Base-by-base conservation (phyloP, 176 grass and related monocot genomes). In the Dendrocalamus sinicus region DNA sequence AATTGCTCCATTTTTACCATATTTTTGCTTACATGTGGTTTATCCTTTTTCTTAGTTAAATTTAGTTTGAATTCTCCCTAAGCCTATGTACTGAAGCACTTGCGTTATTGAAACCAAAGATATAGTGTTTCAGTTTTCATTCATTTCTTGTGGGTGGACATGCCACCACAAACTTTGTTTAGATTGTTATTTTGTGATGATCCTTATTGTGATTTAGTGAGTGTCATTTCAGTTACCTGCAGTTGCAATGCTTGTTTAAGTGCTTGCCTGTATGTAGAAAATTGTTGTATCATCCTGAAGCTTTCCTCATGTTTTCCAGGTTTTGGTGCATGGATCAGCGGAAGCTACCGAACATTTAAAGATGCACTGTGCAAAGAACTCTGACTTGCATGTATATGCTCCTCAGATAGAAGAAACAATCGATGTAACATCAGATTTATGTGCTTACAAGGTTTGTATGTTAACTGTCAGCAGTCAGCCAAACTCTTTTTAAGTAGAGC, bases 311-410 rank as follows among this genome's bases (percentile, higher is more conserved):
- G 12, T 83, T 66, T 78, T 89, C 46, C 74, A 98, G 96, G 86
- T 98, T 89, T 69, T 98, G 79, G 90, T 98, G 30, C 96, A 98
- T 88, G 96, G 96, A 86, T 97, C 96, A 61, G 96, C 90, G 24
- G 96, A 95, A 89, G 96, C 96, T 69, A 95, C 93, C 75, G 96
- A 95, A 67, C 96, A 98, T 94, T 92, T 98, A 75, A 98, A 94
- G 86, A 92, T 95, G 89, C 96, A 94, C 69, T 95, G 89, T 87
- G 78, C 82, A 82, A 98, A 98, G 62, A 89, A 88, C 85, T 87
- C 91, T 12, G 94, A 94, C 86, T 70, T 87, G 54, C 93, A 98
- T 88, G 96, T 98, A 68, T 95, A 94, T 86, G 96, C 96, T 73
- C 96, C 96, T 75, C 96, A 94, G 65, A 91, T 98, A 71, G 96